These are phyloP conservation scores for Fusarium anguioides DNA, from an alignment of 2,329 filamentous ascomycete genomes.

Conservation along the genomic window DNA sequence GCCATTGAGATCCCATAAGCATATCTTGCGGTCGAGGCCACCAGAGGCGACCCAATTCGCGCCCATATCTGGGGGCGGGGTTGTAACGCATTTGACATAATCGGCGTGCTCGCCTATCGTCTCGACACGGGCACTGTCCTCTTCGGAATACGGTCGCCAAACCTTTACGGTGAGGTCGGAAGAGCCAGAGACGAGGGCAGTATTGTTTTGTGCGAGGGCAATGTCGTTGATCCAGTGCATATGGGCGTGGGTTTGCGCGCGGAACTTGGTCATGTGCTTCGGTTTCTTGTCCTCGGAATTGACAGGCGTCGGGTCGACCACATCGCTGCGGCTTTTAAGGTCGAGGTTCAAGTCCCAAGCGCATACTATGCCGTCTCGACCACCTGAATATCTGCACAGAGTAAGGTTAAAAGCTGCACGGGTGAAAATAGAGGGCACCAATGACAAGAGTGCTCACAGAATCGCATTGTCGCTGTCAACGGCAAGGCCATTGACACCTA, in stretches of 20 bases:
- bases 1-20: slow-evolving; percentile 92
- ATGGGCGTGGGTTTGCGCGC: slow-evolving; percentile 76
- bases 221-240: slow-evolving; percentile 98
- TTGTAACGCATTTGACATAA: slow-evolving; percentile 94
- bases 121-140: slow-evolving; percentile 63
- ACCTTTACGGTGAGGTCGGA: slow-evolving; percentile 95
- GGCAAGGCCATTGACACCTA: slow-evolving; percentile 94
- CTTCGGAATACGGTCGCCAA: slow-evolving; percentile 80
- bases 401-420: slow-evolving; percentile 28
- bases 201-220: slow-evolving; percentile 79
- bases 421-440: slow-evolving; percentile 11
- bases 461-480: slow-evolving; percentile 86
- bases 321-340: slow-evolving; percentile 55
- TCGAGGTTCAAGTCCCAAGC: slow-evolving; percentile 91
- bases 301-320: slow-evolving; percentile 46
- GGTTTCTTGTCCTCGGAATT: slow-evolving; percentile 47
- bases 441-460: slow-evolving; percentile 70
- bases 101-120: slow-evolving; percentile 94
- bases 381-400: slow-evolving; percentile 83
- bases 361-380: slow-evolving; percentile 94
- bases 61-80: slow-evolving; percentile 69
- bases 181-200: slow-evolving; percentile 86
- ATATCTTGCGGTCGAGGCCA: slow-evolving; percentile 91
- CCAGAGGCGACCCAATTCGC: slow-evolving; percentile 93
- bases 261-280: slow-evolving; percentile 66